These are phyloP conservation scores for Chalciporus sp. DNA, from an alignment of 1,284 basidiomycete genomes.

Conservation along the genomic window DNA sequence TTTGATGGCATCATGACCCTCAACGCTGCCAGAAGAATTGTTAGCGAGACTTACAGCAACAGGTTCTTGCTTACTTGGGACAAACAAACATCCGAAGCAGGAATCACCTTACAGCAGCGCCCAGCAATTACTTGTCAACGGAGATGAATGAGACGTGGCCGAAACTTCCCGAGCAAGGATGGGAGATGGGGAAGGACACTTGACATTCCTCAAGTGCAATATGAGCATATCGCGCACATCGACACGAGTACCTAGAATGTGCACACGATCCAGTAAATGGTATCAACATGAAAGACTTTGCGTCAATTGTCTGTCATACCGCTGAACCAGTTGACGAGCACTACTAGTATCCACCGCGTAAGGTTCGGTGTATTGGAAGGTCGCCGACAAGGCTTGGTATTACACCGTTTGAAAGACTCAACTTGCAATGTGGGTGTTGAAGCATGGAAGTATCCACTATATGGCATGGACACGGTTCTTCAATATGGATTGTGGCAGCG, in stretches of 20 bases:
- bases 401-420: no score
- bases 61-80: neutral
- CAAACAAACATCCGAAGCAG: neutral
- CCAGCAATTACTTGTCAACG: neutral
- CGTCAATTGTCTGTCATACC: no score
- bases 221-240: neutral
- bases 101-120: neutral
- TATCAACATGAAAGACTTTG: neutral
- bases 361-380: no score
- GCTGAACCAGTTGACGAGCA: no score
- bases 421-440: no score
- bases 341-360: no score
- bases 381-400: no score
- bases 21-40: neutral
- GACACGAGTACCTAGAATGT: neutral
- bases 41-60: neutral
- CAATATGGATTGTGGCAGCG: neutral
- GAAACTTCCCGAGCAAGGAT: neutral
- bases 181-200: neutral
- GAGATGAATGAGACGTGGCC: neutral
- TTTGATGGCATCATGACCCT: neutral
- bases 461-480: neutral
- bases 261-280: neutral
- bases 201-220: neutral
- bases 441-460: neutral